Evolutionary conservation across 192 early-diverging fungal genomes (phyloP).

Genomic region (Helicostylum pulchrum): DNA sequence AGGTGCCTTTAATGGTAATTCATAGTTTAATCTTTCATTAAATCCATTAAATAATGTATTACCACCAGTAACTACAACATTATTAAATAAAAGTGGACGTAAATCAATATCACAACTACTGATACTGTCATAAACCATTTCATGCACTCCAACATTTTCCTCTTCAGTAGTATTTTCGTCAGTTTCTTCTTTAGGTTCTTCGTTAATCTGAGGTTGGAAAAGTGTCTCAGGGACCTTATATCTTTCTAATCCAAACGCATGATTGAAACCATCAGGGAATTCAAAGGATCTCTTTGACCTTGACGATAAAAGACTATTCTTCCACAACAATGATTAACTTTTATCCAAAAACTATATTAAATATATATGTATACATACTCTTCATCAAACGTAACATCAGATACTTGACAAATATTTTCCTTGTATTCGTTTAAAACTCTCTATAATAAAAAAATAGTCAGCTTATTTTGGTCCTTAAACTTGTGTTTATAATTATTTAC

Average conservation of each 20-base stretch:
- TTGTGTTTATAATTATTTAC: slow-evolving; percentile 33
- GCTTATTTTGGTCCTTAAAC: not conserved
- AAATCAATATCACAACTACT: slow-evolving; percentile 83
- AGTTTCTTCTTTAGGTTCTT: not conserved
- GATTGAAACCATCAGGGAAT: slow-evolving; percentile 93
- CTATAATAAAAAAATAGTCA: slow-evolving; percentile 31
- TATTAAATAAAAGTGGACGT: slow-evolving; percentile 74
- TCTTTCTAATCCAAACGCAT: slow-evolving; percentile 73
- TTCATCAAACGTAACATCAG: slow-evolving; percentile 67
- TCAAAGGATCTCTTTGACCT: slow-evolving; percentile 87
- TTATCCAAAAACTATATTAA: not conserved
- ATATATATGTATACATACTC: slow-evolving; percentile 44
- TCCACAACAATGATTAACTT: not conserved
- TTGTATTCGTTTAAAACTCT: slow-evolving; percentile 90
- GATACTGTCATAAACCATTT: slow-evolving; percentile 73
- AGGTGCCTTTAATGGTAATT: slow-evolving; percentile 59
- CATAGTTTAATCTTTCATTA: slow-evolving; percentile 76
- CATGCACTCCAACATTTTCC: slow-evolving; percentile 59
- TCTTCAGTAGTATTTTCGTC: not conserved
- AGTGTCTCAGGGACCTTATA: slow-evolving; percentile 83
- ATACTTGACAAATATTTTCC: slow-evolving; percentile 86
- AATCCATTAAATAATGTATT: slow-evolving; percentile 85
- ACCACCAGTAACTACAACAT: slow-evolving; percentile 89
- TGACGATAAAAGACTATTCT: slow-evolving; percentile 42
- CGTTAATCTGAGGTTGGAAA: slow-evolving; percentile 60